A percentile compares a stretch with the other conserved stretches of the same genome.
Conservation (phyloP, 306 rosid genomes). For the Corylus heterophylla region DNA sequence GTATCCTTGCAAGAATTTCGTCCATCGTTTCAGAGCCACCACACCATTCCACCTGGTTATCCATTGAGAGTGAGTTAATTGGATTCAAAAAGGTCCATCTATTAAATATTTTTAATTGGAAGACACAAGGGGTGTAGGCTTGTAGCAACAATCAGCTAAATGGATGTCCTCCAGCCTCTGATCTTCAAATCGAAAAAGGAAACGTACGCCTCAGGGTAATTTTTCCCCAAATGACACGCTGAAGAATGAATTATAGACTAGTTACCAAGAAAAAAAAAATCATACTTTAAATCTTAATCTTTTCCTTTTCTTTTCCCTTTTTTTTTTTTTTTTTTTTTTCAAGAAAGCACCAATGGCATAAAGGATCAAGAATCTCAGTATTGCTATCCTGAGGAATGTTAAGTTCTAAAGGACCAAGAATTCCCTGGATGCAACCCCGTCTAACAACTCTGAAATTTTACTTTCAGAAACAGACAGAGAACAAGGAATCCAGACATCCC, state of each 20-base stretch:
- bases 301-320: not conserved
- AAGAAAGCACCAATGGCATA: not conserved
- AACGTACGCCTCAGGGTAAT: not conserved
- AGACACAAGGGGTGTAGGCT: not conserved
- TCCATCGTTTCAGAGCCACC: slow-evolving; percentile 91
- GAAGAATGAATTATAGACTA: not conserved
- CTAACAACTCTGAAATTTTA: not conserved
- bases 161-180: slow-evolving; percentile 1
- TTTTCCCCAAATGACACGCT: not conserved
- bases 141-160: not conserved
- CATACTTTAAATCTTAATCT: not conserved
- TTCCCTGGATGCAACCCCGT: not conserved
- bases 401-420: not conserved
- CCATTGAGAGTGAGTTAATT: slow-evolving; percentile 20
- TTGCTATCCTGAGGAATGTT: not conserved
- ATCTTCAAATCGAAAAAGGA: not conserved
- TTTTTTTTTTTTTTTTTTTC: not conserved
- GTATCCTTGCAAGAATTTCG: slow-evolving; percentile 68
- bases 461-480: not conserved
- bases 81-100: slow-evolving; percentile 10
- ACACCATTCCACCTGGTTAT: slow-evolving; percentile 77
- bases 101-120: not conserved
- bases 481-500: slow-evolving; percentile 1
- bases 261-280: not conserved
- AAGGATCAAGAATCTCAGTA: not conserved